Conservation (phyloP, 176 grass and related monocot species). For the Triticum aestivum region IWGSC_CS_RefSeq_v2.1 NC_057798.1:549032063-549032562, state of each 20-base stretch:
- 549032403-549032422: not conserved
- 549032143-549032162: too few species aligned
- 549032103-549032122: too few species aligned
- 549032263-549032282: not conserved
- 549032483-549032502: not conserved
- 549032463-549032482: too few species aligned
- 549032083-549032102: too few species aligned
- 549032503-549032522: constrained; percentile 49
- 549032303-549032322: not conserved
- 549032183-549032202: not conserved
- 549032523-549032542: constrained; percentile 31
- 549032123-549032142: too few species aligned
- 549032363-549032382: too few species aligned
- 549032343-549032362: not conserved
- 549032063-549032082: not conserved
- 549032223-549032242: not conserved
- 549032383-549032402: too few species aligned
- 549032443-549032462: not conserved
- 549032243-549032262: not conserved
- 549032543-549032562: constrained; percentile 52
- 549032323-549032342: not conserved
- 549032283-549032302: not conserved
- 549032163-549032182: too few species aligned
- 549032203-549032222: not conserved
- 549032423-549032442: not conserved